Evolutionary conservation across 495 filamentous ascomycete genomes (phyloP).

Genomic region (Aspergillus biplanus): DNA sequence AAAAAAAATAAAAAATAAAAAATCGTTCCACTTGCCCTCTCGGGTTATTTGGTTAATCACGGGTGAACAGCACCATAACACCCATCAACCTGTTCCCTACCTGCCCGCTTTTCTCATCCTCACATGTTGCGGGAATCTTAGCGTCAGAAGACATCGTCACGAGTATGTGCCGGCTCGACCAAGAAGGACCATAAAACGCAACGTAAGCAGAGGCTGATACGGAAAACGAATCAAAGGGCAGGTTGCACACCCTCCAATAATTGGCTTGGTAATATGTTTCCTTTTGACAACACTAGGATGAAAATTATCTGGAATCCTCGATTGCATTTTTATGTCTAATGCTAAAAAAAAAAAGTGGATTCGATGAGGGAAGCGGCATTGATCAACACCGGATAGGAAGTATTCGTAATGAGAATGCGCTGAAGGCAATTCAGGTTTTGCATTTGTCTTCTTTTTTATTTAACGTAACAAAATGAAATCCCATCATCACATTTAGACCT

Average conservation of each 20-base stretch:
- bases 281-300: slow-evolving; percentile 1
- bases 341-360: slow-evolving; percentile 13
- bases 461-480: slow-evolving; percentile 51
- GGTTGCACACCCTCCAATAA: neutral
- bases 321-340: slow-evolving; percentile 29
- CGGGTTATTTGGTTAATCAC: neutral
- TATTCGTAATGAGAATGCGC: slow-evolving; percentile 24
- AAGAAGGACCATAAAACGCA: neutral
- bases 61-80: neutral
- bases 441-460: slow-evolving; percentile 50
- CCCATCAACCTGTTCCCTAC: neutral
- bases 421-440: slow-evolving; percentile 39
- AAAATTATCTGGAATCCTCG: slow-evolving; percentile 23
- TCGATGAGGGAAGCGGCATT: slow-evolving; percentile 21
- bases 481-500: slow-evolving; percentile 72
- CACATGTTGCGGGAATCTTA: slow-evolving; percentile 17
- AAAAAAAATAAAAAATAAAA: neutral
- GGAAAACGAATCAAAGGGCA: slow-evolving; percentile 1
- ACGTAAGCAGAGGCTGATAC: slow-evolving; percentile 2
- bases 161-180: slow-evolving; percentile 2
- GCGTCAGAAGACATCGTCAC: slow-evolving; percentile 26
- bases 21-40: neutral
- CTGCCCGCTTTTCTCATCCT: neutral
- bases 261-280: neutral
- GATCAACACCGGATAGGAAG: slow-evolving; percentile 22